Evolutionary conservation across 805 yeast genomes (phyloP), one percentile per base, ranked within the genome.

Genomic region (Metschnikowia aberdeeniae): DNA sequence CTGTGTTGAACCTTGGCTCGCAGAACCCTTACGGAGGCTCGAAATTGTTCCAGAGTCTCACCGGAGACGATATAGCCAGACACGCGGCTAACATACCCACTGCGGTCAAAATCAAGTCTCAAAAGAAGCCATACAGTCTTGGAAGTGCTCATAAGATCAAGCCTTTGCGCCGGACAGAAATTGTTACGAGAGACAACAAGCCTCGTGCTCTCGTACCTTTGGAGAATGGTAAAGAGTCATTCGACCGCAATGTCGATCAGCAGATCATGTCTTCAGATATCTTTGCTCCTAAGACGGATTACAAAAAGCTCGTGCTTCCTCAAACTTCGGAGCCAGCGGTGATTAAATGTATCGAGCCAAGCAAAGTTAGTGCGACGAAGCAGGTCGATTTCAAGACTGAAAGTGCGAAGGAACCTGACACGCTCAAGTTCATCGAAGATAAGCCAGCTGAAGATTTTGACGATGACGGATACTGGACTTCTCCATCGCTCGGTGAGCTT

Each of bases 391-490:
- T 70, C 52, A 63, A 41, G n/a, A 47, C 51, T 12, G 53, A 51
- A 4, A 44, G 43, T 34, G 34, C 33, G 34, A 5, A 36, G 33
- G 28, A 45, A 27, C 12, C 36, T 34, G 34, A 46, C 36, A 34
- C 32, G 4, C 29, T 31, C 17, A 35, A 42, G 36, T 38, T 22
- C 24, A 61, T 60, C 12, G 56, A 58, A 27, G 51, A 52, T 6
- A 43, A 34, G 27, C 38, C 46, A 17, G 42, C 22, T 11, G 53
- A 70, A 36, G 69, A 76, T 35, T 72, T 73, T 26, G 79, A 84
- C 42, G 82, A 81, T 11, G 78, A 85, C 40, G 96, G 90, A 5
- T 93, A 90, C 66, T 93, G 93, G 87, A 84, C 82, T 43, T 78
- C 86, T 5, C 99, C 99, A 13, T 72, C 89, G 2, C 58, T 84